Percentiles rank a stretch among this genome's conserved stretches.
Evolutionary conservation across 176 grass and related monocot species (phyloP).

Genomic region (Aegilops longissima): DNA sequence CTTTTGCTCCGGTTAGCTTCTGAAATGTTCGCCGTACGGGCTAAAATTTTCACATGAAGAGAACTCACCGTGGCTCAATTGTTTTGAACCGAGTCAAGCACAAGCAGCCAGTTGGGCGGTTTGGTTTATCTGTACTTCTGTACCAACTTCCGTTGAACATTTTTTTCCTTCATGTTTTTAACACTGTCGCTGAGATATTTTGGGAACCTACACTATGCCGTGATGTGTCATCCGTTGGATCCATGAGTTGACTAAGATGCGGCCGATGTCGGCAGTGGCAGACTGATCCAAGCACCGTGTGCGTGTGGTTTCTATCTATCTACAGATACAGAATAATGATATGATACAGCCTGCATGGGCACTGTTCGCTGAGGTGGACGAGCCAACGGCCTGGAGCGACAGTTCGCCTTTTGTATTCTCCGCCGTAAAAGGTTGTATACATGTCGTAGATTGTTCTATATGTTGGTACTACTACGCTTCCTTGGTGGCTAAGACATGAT

Average conservation of each 20-base stretch:
- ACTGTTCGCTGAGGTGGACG: neutral
- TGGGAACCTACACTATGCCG: neutral
- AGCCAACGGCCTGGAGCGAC: neutral
- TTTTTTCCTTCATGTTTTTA: neutral
- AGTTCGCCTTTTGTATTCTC: neutral
- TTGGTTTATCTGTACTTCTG: neutral
- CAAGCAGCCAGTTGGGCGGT: neutral
- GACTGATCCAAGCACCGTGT: neutral
- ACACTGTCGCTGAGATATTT: neutral
- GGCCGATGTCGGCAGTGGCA: neutral
- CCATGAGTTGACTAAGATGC: neutral
- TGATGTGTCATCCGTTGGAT: neutral
- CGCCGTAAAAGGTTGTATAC: neutral
- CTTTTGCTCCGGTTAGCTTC: conserved; percentile 5
- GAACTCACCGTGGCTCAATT: conserved; percentile 1
- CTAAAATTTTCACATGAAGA: neutral
- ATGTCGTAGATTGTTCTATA: neutral
- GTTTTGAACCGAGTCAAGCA: conserved; percentile 20
- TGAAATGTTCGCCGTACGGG: neutral
- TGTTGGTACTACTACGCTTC: neutral
- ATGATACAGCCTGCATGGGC: neutral
- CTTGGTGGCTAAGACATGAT: conserved; percentile 22
- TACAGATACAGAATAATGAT: too few relatives aligned
- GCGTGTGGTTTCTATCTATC: neutral
- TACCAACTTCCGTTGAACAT: neutral